Base-by-base conservation (phyloP, 1,284 basidiomycete species). In the Sutorius eximius region DNA sequence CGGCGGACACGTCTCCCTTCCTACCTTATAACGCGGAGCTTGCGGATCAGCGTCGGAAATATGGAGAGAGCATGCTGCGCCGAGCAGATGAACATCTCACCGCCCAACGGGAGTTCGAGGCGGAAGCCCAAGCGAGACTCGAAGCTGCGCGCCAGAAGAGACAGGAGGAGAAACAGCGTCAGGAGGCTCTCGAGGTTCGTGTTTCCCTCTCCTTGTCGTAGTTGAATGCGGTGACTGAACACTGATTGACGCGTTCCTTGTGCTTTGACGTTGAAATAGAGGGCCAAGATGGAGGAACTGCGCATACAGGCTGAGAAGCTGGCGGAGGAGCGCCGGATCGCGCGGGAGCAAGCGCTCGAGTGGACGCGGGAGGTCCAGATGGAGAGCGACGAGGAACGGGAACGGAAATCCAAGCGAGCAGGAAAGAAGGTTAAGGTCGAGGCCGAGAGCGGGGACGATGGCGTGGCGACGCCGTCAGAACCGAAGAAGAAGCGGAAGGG, bases 11-110 rank as follows among this genome's bases (percentile, higher is more conserved):
- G 55, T 81, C 86, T 0, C 70, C 80, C 0, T 75, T 79, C 40
- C 78, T 95, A n/a, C 91, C 93, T 0, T 98, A 96, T 71, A 90
- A 80, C 62, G 78, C 82, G 8, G 93, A 95, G 48, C 81, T 96
- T 45, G 93, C 93, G 0, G 89, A 94, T 63, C 91, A 96, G 63
- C 84, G 95, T 53, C 81, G 86, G 42, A 88, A 89, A 67, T 97
- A 96, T 64, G 92, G 93, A 27, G 88, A 93, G 56, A 87, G 82
- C 66, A 84, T 97, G 76, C 71, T 95, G 48, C 79, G 89, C 51
- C 85, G 85, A 56, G 87, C 85, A 1, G 90, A 92, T 13, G 90
- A 91, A 46, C 89, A 93, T 64, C 75, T 93, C 32, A 72, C 80
- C 7, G 75, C 79, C 29, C 95, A 98, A 68, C 76, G 81, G 56